phyloP scores from a whole-genome alignment of 441 rosid species.

The Breynia disticha region DNA sequence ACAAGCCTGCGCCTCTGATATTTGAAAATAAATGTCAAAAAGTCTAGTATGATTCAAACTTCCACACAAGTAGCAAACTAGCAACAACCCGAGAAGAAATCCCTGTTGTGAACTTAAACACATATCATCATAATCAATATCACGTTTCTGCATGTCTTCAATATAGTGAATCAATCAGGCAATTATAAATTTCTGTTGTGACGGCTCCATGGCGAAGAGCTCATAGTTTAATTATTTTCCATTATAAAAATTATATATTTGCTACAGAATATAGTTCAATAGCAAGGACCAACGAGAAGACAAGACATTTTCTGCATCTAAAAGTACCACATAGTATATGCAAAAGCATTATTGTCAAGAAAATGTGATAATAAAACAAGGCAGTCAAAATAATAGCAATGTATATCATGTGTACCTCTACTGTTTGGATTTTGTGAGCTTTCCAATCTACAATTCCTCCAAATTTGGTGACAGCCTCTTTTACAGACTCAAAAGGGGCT shows the following conservation, averaged over 20 bases:
- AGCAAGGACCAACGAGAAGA: constrained; percentile 5
- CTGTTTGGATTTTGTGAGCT: constrained; percentile 68
- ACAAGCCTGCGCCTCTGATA: constrained; percentile 59
- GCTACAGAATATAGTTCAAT: constrained; percentile 1
- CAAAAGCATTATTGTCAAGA: neutral
- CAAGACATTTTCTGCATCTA: neutral
- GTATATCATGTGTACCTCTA: constrained; percentile 43
- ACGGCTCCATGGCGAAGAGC: too few species aligned
- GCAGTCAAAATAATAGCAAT: constrained; percentile 7
- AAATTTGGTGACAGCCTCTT: constrained; percentile 85
- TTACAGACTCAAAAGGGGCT: constrained; percentile 89
- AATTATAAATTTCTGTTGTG: too few species aligned
- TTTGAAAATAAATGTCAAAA: constrained; percentile 11
- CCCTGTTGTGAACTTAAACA: too few species aligned
- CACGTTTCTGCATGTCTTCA: too few species aligned
- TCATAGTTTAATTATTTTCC: neutral
- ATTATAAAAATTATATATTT: too few species aligned
- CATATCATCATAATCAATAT: too few species aligned
- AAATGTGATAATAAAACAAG: constrained; percentile 7
- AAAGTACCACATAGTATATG: neutral
- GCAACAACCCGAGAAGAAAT: too few species aligned
- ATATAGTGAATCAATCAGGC: too few species aligned
- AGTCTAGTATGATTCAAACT: too few species aligned
- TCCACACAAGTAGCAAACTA: too few species aligned
- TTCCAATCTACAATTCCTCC: constrained; percentile 99